Base-by-base conservation (phyloP, 2,329 filamentous ascomycete species). In the Aurifilum marmelostoma region DNA sequence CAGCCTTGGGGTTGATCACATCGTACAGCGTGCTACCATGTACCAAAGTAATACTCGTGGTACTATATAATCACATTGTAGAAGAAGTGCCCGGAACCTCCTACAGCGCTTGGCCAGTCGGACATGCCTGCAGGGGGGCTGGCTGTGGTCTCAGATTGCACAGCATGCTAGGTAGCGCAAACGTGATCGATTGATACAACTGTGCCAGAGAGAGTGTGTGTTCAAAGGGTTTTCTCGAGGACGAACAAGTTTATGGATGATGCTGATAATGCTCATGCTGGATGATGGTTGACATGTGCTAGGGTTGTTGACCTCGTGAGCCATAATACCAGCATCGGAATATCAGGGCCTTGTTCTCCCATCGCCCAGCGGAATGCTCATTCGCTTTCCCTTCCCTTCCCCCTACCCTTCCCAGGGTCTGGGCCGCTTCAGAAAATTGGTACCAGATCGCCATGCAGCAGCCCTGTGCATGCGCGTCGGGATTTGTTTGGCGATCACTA, bases 121-220 rank as follows among this genome's bases (percentile, higher is more conserved):
- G 50, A 8, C 50, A 54, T n/a, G n/a, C 50, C 50, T 27, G 50
- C 50, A 54, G n/a, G 50, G 50, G 50, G 24, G n/a, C 50, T 56
- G 11, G 27, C 16, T 56, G 52, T 56, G 52, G 52, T 29, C 52
- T 56, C 52, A 56, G 24, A 2, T 29, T 56, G 52, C 27, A 32
- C 52, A 18, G 14, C 52, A 27, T 32, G 32, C 43, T 18, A n/a
- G n/a, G 43, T n/a, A n/a, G n/a, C n/a, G n/a, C n/a, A n/a, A n/a
- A n/a, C 43, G 7, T 47, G 43, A n/a, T 47, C n/a, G 43, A 47
- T 47, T 47, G 43, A 47, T 47, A 47, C 43, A 47, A 47, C 43
- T 9, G 18, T 47, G 41, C 41, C 41, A 47, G 41, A n/a, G 43
- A 47, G 43, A 9, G 43, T 47, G 43, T 47, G 43, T n/a, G n/a